Percentiles rank a stretch among this genome's conserved stretches.
phyloP scores from a whole-genome alignment of 2,329 filamentous ascomycete species.

The Colletotrichum sp. region DNA sequence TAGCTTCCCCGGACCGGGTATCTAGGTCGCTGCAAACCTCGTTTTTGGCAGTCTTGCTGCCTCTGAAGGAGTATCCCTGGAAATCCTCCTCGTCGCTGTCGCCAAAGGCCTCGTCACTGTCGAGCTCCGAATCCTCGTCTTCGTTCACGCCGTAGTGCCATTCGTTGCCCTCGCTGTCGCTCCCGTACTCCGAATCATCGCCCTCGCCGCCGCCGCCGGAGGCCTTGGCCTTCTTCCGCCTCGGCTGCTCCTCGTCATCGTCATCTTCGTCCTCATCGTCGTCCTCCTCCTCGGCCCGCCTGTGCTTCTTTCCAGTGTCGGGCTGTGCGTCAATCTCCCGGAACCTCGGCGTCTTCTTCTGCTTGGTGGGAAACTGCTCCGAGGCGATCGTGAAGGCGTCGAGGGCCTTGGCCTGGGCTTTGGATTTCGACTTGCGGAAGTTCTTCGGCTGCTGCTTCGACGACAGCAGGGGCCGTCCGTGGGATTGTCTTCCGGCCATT shows the following conservation, averaged over 20 bases:
- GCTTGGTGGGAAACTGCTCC: conserved; percentile 53
- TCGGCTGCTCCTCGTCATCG: conserved; percentile 59
- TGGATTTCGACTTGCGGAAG: conserved; percentile 52
- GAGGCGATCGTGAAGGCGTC: conserved; percentile 64
- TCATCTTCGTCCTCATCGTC: conserved; percentile 50
- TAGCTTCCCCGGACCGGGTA: background rate
- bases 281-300: conserved; percentile 19
- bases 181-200: conserved; percentile 71
- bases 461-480: conserved; percentile 57
- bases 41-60: conserved; percentile 44
- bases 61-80: conserved; percentile 69
- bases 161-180: conserved; percentile 84
- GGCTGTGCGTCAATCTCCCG: conserved; percentile 52
- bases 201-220: conserved; percentile 49
- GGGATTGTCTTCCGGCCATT: conserved; percentile 65
- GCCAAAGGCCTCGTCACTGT: conserved; percentile 82
- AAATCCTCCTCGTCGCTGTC: conserved; percentile 88
- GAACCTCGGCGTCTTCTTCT: conserved; percentile 53
- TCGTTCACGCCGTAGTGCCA: conserved; percentile 76
- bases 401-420: conserved; percentile 53
- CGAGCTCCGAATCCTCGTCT: conserved; percentile 68
- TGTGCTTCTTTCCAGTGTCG: conserved; percentile 30
- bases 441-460: conserved; percentile 36
- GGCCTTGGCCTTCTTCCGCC: conserved; percentile 46
- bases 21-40: background rate